phyloP scores from a whole-genome alignment of 495 filamentous ascomycete genomes.

The Xylaria telfairii region DNA sequence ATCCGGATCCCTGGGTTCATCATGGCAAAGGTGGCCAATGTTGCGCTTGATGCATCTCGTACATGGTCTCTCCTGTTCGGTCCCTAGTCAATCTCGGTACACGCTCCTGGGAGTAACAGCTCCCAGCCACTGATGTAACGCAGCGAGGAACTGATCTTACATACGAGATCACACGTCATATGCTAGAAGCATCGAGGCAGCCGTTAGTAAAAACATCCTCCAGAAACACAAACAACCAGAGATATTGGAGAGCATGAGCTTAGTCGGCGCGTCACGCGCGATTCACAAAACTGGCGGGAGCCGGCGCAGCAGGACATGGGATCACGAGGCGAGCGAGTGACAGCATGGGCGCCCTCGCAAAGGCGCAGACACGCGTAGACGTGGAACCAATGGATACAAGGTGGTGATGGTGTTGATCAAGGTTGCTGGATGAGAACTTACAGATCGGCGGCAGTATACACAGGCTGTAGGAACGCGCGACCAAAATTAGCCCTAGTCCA shows the following conservation, averaged over 20 bases:
- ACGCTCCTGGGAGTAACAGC: constrained; percentile 33
- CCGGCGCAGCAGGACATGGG: constrained; percentile 30
- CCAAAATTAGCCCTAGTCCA: constrained; percentile 49
- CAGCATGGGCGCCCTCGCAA: constrained; percentile 30
- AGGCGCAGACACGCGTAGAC: constrained; percentile 38
- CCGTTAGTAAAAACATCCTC: constrained; percentile 26
- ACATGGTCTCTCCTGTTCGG: constrained; percentile 86
- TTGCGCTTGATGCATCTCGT: constrained; percentile 97
- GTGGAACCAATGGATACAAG: constrained; percentile 42
- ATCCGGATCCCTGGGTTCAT: constrained; percentile 84
- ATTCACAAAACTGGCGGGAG: constrained; percentile 8
- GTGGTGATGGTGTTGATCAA: constrained; percentile 31
- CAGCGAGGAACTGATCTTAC: constrained; percentile 58
- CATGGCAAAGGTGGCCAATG: constrained; percentile 98
- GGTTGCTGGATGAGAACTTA: constrained; percentile 63
- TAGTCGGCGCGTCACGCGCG: constrained; percentile 23
- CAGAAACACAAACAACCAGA: constrained; percentile 10
- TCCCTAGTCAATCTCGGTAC: constrained; percentile 42
- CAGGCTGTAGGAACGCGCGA: constrained; percentile 74
- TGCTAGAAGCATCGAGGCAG: constrained; percentile 69
- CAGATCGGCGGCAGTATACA: constrained; percentile 98
- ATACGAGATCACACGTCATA: constrained; percentile 99
- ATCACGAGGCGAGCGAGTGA: constrained; percentile 26
- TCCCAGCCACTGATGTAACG: constrained; percentile 51
- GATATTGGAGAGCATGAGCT: neutral